Base-by-base conservation (phyloP, 2,329 filamentous ascomycete species). In the Bipolaris zeicola region DNA sequence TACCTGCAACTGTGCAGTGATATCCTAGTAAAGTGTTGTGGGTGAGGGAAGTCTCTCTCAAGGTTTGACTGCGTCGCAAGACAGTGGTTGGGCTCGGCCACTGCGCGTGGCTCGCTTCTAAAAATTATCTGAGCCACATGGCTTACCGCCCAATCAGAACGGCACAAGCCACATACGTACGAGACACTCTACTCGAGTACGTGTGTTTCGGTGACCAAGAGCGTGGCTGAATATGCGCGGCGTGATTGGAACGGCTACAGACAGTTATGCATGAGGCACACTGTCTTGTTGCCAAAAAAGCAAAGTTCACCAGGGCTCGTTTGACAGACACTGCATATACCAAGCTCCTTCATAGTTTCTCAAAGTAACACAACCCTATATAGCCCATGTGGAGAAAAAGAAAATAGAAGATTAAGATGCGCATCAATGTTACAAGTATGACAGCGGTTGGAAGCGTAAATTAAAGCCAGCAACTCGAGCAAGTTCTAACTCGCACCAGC, bases 131-230 rank as follows among this genome's bases (percentile, higher is more conserved):
- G 53, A 38, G 22, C 45, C 45, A 39, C 47, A 26, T 57, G 50
- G 48, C 45, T 61, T 62, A 64, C 66, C 62, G 69, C 68, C 70
- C 69, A 73, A 71, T 72, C 68, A 68, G 24, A 41, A 18, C 22
- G 18, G 24, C 14, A 36, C 42, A 38, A 42, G 53, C 53, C 48
- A 56, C 49, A 18, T 46, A 37, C 48, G 44, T 42, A 52, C 52
- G n/a, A 13, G 10, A 31, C 28, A 31, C 28, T 31, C 28, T 5
- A 31, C 26, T 28, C 26, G 26, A 28, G 26, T 28, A 11, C 28
- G 10, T 31, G 28, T 31, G 28, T 31, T 31, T 31, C 10, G 28
- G 10, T 13, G 4, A 26, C 18, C 7, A n/a, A 16, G 20, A 13
- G 44, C n/a, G 13, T 44, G 33, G 20, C 31, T 14, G 20, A 13